Evolutionary conservation across 176 grass and related monocot genomes (phyloP).

Genomic region (maize (Zea mays)): Zm-B73-REFERENCE-NAM-5.0 NC_050101.1:173024001-173024500

Average conservation of each 20-base stretch:
- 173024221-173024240: constrained; percentile 54
- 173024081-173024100: constrained; percentile 14
- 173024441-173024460: constrained; percentile 62
- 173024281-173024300: constrained; percentile 56
- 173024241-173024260: constrained; percentile 56
- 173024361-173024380: constrained; percentile 14
- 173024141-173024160: constrained; percentile 74
- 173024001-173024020: constrained; percentile 33
- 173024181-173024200: constrained; percentile 65
- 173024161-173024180: constrained; percentile 51
- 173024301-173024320: constrained; percentile 59
- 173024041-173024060: not conserved
- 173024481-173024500: constrained; percentile 54
- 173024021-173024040: not conserved
- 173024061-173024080: not conserved
- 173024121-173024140: constrained; percentile 21
- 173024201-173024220: constrained; percentile 58
- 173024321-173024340: constrained; percentile 23
- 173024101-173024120: constrained; percentile 4
- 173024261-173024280: constrained; percentile 62
- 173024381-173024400: constrained; percentile 13
- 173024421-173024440: constrained; percentile 28
- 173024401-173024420: constrained; percentile 40
- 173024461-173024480: constrained; percentile 56
- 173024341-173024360: constrained; percentile 28